phyloP scores from a whole-genome alignment of 371 early-diverging fungal genomes.

The Mucor ambiguus region DNA sequence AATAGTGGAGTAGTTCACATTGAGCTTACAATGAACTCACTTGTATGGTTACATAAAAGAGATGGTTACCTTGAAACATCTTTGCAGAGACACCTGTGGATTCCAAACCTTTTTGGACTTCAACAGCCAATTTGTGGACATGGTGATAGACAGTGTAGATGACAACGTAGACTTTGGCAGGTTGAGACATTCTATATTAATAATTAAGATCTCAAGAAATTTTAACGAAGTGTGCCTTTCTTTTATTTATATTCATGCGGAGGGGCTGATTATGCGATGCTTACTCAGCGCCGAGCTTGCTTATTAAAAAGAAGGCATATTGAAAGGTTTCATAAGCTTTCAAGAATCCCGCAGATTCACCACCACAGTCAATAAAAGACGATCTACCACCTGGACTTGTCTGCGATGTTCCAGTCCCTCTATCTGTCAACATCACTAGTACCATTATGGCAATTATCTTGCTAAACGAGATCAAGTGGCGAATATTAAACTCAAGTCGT shows the following conservation, averaged over 20 bases:
- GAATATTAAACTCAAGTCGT: too few species aligned
- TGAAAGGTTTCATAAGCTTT: too few species aligned
- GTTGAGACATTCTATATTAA: conserved; percentile 17
- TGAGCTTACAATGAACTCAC: background rate
- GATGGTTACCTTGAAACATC: conserved; percentile 57
- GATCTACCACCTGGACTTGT: too few species aligned
- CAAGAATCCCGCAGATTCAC: too few species aligned
- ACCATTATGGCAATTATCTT: too few species aligned
- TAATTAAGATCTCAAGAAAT: background rate
- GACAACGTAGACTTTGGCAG: conserved; percentile 58
- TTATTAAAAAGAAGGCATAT: too few species aligned
- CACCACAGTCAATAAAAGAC: too few species aligned
- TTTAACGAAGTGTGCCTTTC: background rate
- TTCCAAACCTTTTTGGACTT: conserved; percentile 67
- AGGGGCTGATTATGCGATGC: background rate
- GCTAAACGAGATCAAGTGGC: too few species aligned
- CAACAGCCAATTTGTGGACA: conserved; percentile 69
- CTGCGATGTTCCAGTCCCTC: too few species aligned
- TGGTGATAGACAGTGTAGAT: conserved; percentile 80
- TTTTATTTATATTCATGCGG: background rate
- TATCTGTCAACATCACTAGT: too few species aligned
- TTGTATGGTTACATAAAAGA: background rate
- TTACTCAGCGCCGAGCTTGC: too few species aligned
- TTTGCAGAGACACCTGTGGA: conserved; percentile 60
- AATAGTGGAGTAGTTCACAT: too few species aligned